These are phyloP conservation scores for Chrysoporthe austroafricana DNA, from an alignment of 2,329 filamentous ascomycete species.

Conservation along the genomic window DNA sequence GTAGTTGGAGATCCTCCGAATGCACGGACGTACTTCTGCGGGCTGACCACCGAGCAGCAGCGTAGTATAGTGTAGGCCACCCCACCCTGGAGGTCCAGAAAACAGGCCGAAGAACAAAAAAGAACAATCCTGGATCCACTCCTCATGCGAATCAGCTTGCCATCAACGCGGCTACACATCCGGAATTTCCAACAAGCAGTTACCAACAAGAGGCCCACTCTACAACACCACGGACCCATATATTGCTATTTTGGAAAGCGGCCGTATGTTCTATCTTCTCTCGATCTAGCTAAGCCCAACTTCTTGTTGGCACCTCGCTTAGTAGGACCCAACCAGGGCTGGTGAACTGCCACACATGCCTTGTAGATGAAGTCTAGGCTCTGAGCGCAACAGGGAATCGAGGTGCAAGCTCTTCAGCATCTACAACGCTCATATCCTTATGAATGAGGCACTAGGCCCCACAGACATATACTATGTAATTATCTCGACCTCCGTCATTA, in stretches of 20 bases:
- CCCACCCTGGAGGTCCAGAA: background rate
- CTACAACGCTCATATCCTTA: background rate
- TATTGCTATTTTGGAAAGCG: background rate
- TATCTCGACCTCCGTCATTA: too few species aligned
- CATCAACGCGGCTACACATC: background rate
- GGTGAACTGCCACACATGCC: background rate
- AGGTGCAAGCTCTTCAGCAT: background rate
- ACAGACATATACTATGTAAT: background rate
- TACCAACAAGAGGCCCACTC: too few species aligned
- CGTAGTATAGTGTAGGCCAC: background rate
- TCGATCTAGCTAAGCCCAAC: background rate
- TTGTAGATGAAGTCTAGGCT: background rate
- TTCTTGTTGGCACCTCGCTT: background rate
- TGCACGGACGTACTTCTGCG: background rate
- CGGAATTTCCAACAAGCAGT: too few species aligned
- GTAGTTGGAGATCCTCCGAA: background rate
- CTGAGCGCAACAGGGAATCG: background rate
- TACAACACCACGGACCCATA: background rate
- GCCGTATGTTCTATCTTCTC: background rate
- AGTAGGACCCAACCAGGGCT: background rate
- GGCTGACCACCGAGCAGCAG: background rate
- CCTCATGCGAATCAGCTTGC: background rate
- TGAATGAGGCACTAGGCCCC: background rate
- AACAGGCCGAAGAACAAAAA: background rate
- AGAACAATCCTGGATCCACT: background rate